Evolutionary conservation across 805 yeast genomes (phyloP).

Genomic region (Starmerella ratchasimensis): DNA sequence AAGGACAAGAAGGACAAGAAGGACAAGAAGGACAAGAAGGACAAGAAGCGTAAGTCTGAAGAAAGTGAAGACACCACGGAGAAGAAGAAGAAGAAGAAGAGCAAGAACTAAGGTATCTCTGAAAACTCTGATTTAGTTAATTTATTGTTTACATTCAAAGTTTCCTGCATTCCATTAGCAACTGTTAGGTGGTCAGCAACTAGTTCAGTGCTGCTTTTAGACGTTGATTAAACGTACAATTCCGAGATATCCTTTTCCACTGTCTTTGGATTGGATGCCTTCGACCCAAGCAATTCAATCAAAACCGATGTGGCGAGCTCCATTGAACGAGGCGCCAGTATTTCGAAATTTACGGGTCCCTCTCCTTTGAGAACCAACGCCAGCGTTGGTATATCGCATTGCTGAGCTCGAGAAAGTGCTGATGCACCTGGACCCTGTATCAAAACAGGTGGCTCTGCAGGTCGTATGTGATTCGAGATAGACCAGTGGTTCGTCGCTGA

Average conservation of each 20-base stretch:
- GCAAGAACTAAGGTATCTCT: conserved; percentile 27
- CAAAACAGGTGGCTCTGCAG: conserved; percentile 23
- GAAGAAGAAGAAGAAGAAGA: conserved; percentile 40
- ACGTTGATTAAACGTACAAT: conserved; percentile 12
- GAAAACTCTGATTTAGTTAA: neutral
- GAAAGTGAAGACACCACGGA: conserved; percentile 34
- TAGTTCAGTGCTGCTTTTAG: too few relatives aligned
- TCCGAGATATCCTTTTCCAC: conserved; percentile 11
- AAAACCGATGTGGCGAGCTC: conserved; percentile 8
- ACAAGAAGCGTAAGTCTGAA: conserved; percentile 25
- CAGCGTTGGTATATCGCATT: conserved; percentile 14
- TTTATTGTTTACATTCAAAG: conserved; percentile 1
- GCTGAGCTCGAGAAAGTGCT: conserved; percentile 21
- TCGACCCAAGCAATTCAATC: conserved; percentile 3
- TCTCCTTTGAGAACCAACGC: conserved; percentile 24
- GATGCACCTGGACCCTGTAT: conserved; percentile 26
- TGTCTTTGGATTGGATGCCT: neutral
- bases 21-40: conserved; percentile 44
- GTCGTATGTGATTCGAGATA: conserved; percentile 6
- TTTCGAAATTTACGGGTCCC: conserved; percentile 26
- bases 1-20: conserved; percentile 38
- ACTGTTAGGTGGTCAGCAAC: too few relatives aligned
- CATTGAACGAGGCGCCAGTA: conserved; percentile 12
- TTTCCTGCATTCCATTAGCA: neutral
- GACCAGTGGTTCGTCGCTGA: too few relatives aligned